Conservation (phyloP, 2,329 filamentous ascomycete genomes). For the Ascochyta clinopodiicola region DNA sequence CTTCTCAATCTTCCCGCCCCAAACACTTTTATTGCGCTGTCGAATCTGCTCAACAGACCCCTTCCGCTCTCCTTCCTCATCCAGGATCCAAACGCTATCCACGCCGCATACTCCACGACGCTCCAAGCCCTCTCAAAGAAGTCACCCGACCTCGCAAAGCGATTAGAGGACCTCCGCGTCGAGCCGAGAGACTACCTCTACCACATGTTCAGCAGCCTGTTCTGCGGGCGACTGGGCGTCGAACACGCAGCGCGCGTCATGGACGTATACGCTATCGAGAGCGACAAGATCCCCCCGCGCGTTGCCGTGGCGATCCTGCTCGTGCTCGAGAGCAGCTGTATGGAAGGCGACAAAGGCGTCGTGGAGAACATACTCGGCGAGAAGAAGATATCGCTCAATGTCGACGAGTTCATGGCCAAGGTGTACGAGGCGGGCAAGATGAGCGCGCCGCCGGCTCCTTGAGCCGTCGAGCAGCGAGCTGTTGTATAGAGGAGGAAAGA, state of each 20-base stretch:
- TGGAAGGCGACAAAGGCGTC: slow-evolving; percentile 43
- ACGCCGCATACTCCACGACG: slow-evolving; percentile 72
- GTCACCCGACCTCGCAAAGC: slow-evolving; percentile 67
- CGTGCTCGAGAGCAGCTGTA: slow-evolving; percentile 55
- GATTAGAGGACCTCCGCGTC: slow-evolving; percentile 59
- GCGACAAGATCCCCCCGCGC: slow-evolving; percentile 73
- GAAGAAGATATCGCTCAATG: slow-evolving; percentile 25
- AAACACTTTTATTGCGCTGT: slow-evolving; percentile 72
- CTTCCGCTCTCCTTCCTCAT: slow-evolving; percentile 78
- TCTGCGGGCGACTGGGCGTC: slow-evolving; percentile 66
- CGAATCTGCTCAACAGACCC: slow-evolving; percentile 78
- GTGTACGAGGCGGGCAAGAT: slow-evolving; percentile 47
- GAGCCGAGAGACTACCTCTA: slow-evolving; percentile 60
- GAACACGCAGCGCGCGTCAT: slow-evolving; percentile 76
- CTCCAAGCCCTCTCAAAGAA: slow-evolving; percentile 71
- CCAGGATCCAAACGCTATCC: slow-evolving; percentile 71
- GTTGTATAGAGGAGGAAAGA: slow-evolving; percentile 3
- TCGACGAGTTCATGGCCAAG: slow-evolving; percentile 42
- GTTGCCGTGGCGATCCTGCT: slow-evolving; percentile 72
- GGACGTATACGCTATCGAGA: slow-evolving; percentile 85
- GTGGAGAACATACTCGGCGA: slow-evolving; percentile 26
- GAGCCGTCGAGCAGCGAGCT: neutral
- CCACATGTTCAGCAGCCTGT: slow-evolving; percentile 68
- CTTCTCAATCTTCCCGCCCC: slow-evolving; percentile 73
- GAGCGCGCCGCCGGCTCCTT: neutral